Conservation (phyloP, 495 filamentous ascomycete species). For the Aspergillus conjunctus region DNA sequence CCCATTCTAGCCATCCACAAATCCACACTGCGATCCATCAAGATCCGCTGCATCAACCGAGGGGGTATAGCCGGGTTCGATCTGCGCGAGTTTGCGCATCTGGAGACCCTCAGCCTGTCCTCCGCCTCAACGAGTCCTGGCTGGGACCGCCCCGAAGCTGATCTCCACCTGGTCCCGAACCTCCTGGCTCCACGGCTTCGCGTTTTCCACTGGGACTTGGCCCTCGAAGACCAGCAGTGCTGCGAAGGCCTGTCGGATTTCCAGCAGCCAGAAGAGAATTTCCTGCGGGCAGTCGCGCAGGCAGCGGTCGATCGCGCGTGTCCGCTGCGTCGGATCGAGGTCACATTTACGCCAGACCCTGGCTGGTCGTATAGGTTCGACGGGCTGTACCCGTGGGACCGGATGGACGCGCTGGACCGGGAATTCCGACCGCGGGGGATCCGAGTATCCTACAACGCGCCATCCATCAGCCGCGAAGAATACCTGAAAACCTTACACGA, state of each 20-base stretch:
- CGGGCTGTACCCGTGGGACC: constrained; percentile 5
- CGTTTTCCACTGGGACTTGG: constrained; percentile 2
- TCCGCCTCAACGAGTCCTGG: neutral
- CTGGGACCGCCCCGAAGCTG: neutral
- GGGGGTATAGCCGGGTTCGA: constrained; percentile 7
- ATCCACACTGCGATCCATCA: constrained; percentile 6
- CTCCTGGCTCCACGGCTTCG: neutral
- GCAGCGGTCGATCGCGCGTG: neutral
- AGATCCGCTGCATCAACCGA: neutral
- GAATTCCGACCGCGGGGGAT: neutral
- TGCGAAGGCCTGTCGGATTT: neutral
- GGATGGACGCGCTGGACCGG: constrained; percentile 9
- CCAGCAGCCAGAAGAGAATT: constrained; percentile 2
- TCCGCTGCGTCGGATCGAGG: constrained; percentile 1
- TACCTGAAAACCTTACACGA: neutral
- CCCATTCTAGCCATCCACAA: constrained; percentile 8
- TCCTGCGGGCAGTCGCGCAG: neutral
- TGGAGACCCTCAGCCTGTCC: constrained; percentile 3
- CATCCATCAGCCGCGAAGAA: neutral
- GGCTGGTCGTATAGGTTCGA: neutral
- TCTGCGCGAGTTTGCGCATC: neutral
- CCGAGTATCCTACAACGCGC: constrained; percentile 1
- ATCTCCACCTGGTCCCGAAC: neutral
- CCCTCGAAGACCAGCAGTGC: constrained; percentile 5
- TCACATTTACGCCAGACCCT: constrained; percentile 2